Percentiles rank a stretch among this genome's conserved stretches.
Evolutionary conservation across 2,329 filamentous ascomycete species (phyloP).

Genomic region (Esteya vermicola): DNA sequence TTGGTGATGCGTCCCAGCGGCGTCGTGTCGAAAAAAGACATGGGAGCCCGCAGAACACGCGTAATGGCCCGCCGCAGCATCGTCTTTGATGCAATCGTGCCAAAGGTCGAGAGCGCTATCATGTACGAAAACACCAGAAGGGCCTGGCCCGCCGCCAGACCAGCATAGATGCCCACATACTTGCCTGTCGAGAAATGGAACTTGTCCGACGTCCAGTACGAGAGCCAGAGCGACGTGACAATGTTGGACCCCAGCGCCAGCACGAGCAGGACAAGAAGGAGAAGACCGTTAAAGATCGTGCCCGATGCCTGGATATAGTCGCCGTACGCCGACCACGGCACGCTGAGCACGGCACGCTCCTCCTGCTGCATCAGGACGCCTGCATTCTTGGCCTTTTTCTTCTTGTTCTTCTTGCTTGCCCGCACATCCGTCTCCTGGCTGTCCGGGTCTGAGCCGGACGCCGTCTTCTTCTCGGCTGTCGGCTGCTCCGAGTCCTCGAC

Average conservation of each 20-base stretch:
- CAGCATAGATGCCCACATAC: conserved; percentile 63
- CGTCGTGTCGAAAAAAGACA: conserved; percentile 95
- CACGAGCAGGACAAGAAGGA: conserved; percentile 49
- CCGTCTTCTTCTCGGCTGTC: no score
- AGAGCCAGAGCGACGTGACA: conserved; percentile 78
- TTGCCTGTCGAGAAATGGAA: conserved; percentile 51
- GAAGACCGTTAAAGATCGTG: conserved; percentile 50
- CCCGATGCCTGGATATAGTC: conserved; percentile 68
- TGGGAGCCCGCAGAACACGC: conserved; percentile 57
- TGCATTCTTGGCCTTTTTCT: conserved; percentile 44
- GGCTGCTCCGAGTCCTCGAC: conserved; percentile 54
- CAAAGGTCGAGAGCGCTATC: conserved; percentile 59
- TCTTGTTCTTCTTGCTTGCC: no score
- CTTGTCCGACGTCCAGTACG: conserved; percentile 78
- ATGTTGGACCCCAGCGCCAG: conserved; percentile 76
- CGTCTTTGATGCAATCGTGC: conserved; percentile 66
- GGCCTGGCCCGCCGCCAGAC: conserved; percentile 56
- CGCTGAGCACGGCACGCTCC: conserved; percentile 58
- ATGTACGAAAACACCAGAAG: conserved; percentile 70
- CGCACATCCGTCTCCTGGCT: no score
- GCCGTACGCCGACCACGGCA: conserved; percentile 66
- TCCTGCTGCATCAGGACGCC: conserved; percentile 56
- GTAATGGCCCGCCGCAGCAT: conserved; percentile 73
- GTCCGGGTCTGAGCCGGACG: no score
- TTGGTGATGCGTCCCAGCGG: conserved; percentile 92